Conservation (phyloP, 2,329 filamentous ascomycete species). For the Leptographium procerum region DNA sequence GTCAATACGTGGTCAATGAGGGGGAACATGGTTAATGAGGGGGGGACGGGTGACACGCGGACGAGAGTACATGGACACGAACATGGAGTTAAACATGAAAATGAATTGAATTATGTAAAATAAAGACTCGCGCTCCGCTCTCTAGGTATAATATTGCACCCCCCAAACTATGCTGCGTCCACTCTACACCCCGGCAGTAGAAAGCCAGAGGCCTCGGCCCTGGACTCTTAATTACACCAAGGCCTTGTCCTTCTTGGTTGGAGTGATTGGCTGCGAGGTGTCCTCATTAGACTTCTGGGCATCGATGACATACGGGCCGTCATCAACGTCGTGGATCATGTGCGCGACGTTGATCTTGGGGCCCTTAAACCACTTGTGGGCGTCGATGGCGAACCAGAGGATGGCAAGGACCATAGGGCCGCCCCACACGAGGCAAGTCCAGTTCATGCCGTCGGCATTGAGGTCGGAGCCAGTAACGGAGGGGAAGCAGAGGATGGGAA, state of each 20-base stretch:
- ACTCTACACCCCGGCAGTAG: not conserved
- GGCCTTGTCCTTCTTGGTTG: not conserved
- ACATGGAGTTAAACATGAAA: not conserved
- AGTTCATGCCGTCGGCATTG: constrained; percentile 47
- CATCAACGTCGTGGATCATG: constrained; percentile 10
- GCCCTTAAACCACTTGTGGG: constrained; percentile 58
- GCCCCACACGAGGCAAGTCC: constrained; percentile 56
- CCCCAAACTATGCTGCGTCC: not conserved
- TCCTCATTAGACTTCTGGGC: not conserved
- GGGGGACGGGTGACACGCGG: no score
- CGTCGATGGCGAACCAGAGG: constrained; percentile 53
- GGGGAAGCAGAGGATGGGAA: constrained; percentile 57
- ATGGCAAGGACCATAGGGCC: constrained; percentile 47
- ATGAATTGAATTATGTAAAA: not conserved
- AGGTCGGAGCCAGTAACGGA: constrained; percentile 43
- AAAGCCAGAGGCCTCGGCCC: not conserved
- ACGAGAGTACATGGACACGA: no score
- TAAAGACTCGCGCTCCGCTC: not conserved
- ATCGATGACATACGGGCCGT: constrained; percentile 8
- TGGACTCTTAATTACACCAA: not conserved
- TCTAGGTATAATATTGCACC: not conserved
- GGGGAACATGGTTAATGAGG: no score
- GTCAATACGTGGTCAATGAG: constrained; percentile 1
- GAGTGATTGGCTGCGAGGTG: not conserved
- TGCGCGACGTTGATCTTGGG: constrained; percentile 54